These are phyloP conservation scores for Candida andamanensis DNA, from an alignment of 805 yeast genomes.

Conservation along the genomic window DNA sequence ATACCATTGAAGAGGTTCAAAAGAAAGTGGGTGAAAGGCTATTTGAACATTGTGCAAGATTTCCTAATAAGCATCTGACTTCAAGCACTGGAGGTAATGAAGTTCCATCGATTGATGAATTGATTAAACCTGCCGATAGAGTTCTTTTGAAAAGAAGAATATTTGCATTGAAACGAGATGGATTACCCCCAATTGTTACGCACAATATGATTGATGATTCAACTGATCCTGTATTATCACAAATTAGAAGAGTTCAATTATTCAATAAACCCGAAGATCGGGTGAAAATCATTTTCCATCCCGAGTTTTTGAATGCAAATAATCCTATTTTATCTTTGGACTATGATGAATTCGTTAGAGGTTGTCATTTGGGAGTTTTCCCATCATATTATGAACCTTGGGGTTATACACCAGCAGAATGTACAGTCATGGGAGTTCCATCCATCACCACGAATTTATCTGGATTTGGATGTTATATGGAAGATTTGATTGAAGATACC, in stretches of 20 bases:
- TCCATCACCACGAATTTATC: slow-evolving; percentile 93
- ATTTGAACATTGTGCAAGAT: slow-evolving; percentile 83
- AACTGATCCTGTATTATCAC: slow-evolving; percentile 84
- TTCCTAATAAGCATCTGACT: slow-evolving; percentile 36
- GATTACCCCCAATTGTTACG: slow-evolving; percentile 92
- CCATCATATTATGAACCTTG: slow-evolving; percentile 98
- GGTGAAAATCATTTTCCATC: slow-evolving; percentile 95
- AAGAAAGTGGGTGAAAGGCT: slow-evolving; percentile 78
- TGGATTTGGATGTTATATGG: slow-evolving; percentile 99
- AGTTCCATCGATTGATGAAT: slow-evolving; percentile 74
- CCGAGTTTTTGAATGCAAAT: slow-evolving; percentile 91
- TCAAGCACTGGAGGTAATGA: slow-evolving; percentile 48
- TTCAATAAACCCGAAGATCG: slow-evolving; percentile 88
- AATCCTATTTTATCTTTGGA: slow-evolving; percentile 91
- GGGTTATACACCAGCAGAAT: slow-evolving; percentile 99
- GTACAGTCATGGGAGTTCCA: slow-evolving; percentile 99
- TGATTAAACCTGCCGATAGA: slow-evolving; percentile 80
- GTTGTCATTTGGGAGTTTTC: slow-evolving; percentile 96
- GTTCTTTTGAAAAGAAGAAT: slow-evolving; percentile 89
- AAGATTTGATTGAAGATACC: slow-evolving; percentile 89
- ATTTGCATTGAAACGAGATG: slow-evolving; percentile 82
- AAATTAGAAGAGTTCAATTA: slow-evolving; percentile 84
- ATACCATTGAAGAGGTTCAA: slow-evolving; percentile 84
- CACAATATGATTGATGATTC: slow-evolving; percentile 95
- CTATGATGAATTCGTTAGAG: slow-evolving; percentile 96